Base-by-base conservation (phyloP, 2,329 filamentous ascomycete species). In the Apiospora arundinis region DNA sequence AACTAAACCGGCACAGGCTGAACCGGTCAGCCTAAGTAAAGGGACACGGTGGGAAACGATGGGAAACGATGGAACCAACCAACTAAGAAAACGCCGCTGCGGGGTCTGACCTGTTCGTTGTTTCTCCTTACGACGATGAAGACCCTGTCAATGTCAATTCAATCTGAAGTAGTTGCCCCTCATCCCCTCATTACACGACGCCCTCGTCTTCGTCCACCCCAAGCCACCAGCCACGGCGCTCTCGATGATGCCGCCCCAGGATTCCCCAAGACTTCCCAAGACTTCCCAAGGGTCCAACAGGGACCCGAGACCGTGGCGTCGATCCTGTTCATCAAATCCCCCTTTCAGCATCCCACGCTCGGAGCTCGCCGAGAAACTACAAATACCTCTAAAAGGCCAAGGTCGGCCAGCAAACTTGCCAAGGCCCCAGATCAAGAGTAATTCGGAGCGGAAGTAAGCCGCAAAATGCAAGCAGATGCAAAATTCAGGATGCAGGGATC, bases 201-300 rank as follows among this genome's bases (percentile, higher is more conserved):
- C 25, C 49, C 32, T 37, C 52, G 18, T 60, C 28, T 4, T 60
- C 16, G 16, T 60, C 48, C 48, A 49, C 18, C 11, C 25, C n/a
- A 23, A 60, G 52, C 28, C 52, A 60, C 52, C 52, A 60, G 28
- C 52, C 52, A 60, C 28, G 52, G 52, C 28, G 52, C 52, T 37
- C 4, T 32, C 25, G 25, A 37, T 21, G 25, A 16, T 60, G 16
- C 16, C 18, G 4, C 28, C 52, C 9, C 16, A 7, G 16, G 32
- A 28, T 52, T 48, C 45, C 7, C 45, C 45, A 42, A 42, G 23
- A 28, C 2, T 45, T 45, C 7, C 45, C 45, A 42, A 42, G 23
- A 28, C 2, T 45, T 45, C 21, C 49, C 25, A 28, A 56, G 49
- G 49, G 49, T 56, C 25, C 49, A 32, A 56, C 49, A 56, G 25